A percentile compares a stretch with the other conserved stretches of the same genome.
phyloP scores from a whole-genome alignment of 75 land plant genomes.

The Azolla pinnata region DNA sequence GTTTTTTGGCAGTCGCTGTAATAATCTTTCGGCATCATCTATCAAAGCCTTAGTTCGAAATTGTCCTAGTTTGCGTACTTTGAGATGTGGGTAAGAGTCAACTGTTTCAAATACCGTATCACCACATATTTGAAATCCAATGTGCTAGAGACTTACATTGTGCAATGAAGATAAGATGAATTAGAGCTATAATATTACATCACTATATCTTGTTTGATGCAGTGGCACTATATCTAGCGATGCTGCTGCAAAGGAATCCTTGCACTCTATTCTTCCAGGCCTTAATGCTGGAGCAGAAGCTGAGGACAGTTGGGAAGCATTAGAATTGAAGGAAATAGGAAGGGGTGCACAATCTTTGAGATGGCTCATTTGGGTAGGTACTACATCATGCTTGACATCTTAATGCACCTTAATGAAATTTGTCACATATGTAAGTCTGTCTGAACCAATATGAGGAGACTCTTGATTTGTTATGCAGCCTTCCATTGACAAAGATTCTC shows the following conservation, averaged over 20 bases:
- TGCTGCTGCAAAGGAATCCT: constrained; percentile 44
- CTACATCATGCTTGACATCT: too few relatives aligned
- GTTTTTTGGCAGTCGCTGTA: not conserved
- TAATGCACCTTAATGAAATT: too few relatives aligned
- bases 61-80: constrained; percentile 47
- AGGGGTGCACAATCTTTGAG: constrained; percentile 56
- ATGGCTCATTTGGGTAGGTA: constrained; percentile 88
- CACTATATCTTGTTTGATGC: too few relatives aligned
- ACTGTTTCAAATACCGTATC: too few relatives aligned
- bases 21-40: constrained; percentile 38
- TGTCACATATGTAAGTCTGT: too few relatives aligned
- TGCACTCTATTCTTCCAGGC: constrained; percentile 50
- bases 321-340: constrained; percentile 46
- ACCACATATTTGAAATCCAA: too few relatives aligned
- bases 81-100: constrained; percentile 80
- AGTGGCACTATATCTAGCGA: constrained; percentile 67
- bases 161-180: too few relatives aligned
- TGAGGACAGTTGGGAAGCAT: constrained; percentile 86
- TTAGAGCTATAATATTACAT: too few relatives aligned
- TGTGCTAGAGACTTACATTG: too few relatives aligned
- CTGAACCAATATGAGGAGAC: too few relatives aligned
- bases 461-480: constrained; percentile 53
- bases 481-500: constrained; percentile 55
- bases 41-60: constrained; percentile 45
- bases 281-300: constrained; percentile 40